Evolutionary conservation across 768 basidiomycete species (phyloP), one percentile per base, ranked within the genome.

Genomic region (Rhizopogon roseolus): DNA sequence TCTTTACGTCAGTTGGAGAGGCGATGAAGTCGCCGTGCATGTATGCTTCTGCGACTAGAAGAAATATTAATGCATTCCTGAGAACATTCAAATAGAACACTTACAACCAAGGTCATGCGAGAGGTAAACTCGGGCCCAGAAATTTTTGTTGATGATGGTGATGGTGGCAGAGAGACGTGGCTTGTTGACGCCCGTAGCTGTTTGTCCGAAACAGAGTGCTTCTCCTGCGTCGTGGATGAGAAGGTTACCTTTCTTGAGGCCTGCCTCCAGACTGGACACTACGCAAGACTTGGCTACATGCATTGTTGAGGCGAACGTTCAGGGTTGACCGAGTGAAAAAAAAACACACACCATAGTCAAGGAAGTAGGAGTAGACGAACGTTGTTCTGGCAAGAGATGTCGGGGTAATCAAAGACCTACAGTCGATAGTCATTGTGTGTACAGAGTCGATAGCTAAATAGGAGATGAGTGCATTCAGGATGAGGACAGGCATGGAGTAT

Each of bases 11-110:
- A 41, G 46, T 16, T 5, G 29, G 46, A 16, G 75, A 74, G 17
- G 81, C 78, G 60, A 81, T 71, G 38, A 82, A 68, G 56, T 83
- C 81, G 50, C 80, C 81, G 68, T 81, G 75, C 81, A 83, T 83
- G 63, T 79, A 83, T 5, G 80, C 81, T 72, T 83, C 81, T 63
- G 80, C 81, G 71, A 83, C 81, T 83, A 60, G 55, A 58, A 54
- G 32, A 46, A 62, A 19, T 49, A 27, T 38, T 36, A 13, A 28
- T 38, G 38, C 11, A 17, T 16, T 19, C 16, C 16, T n/a, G 36
- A 19, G 25, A 50, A 6, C 29, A 7, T n/a, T 7, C 9, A 38
- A 6, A 38, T 22, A 46, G 22, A 49, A 41, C 44, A 60, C 78
- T 72, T 68, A 82, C 81, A 81, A 57, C 81, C 81, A 50, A 82